Conservation (phyloP, 2,329 filamentous ascomycete genomes). For the Colletotrichum limetticola region DNA sequence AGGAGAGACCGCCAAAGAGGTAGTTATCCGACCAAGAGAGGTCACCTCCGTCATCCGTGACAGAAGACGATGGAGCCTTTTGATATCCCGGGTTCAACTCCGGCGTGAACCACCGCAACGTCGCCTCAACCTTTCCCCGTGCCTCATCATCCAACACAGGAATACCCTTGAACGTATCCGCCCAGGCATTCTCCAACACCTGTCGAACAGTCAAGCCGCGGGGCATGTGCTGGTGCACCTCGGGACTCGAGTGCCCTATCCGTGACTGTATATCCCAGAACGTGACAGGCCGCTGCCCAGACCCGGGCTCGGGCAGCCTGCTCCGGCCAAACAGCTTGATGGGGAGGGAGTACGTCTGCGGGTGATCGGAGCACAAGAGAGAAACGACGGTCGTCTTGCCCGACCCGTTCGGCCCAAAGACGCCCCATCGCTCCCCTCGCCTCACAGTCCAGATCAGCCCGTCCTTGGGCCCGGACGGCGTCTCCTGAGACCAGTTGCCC, state of each 20-base stretch:
- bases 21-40: conserved; percentile 74
- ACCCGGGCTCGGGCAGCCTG: conserved; percentile 79
- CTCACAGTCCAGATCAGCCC: conserved; percentile 87
- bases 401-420: conserved; percentile 94
- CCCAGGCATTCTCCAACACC: conserved; percentile 87
- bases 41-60: conserved; percentile 32
- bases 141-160: conserved; percentile 72
- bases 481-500: conserved; percentile 80
- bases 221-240: conserved; percentile 94
- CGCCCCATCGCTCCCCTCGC: conserved; percentile 87
- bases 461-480: conserved; percentile 57
- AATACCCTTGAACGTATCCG: conserved; percentile 82
- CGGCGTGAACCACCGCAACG: conserved; percentile 79
- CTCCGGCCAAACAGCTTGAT: conserved; percentile 87
- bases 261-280: conserved; percentile 92
- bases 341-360: conserved; percentile 90
- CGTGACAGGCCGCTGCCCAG: conserved; percentile 76
- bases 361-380: conserved; percentile 94
- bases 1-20: conserved; percentile 79
- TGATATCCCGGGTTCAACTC: conserved; percentile 74
- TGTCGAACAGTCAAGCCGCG: conserved; percentile 77
- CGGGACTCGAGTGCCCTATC: conserved; percentile 93
- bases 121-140: conserved; percentile 71
- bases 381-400: conserved; percentile 96
- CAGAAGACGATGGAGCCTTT: conserved; percentile 38